These are phyloP conservation scores for Hortaea werneckii DNA, from an alignment of 2,329 filamentous ascomycete genomes.

Conservation along the genomic window DNA sequence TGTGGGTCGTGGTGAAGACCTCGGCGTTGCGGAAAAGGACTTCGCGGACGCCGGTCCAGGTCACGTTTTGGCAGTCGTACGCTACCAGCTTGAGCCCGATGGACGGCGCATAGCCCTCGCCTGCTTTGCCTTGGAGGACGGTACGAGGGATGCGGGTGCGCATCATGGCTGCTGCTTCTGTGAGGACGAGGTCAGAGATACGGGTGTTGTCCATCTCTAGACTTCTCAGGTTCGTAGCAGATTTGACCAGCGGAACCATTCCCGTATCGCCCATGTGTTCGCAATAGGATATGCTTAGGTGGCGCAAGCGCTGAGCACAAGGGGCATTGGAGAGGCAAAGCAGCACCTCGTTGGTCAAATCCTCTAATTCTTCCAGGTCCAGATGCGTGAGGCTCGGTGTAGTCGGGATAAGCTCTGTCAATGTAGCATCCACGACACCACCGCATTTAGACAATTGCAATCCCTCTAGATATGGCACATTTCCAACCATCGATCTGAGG, in stretches of 20 bases:
- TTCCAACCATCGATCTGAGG: conserved; percentile 59
- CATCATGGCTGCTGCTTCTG: conserved; percentile 75
- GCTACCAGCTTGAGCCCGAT: conserved; percentile 67
- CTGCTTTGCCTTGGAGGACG: conserved; percentile 26
- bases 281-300: conserved; percentile 84
- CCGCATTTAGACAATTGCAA: conserved; percentile 72
- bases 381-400: conserved; percentile 72
- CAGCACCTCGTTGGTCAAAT: conserved; percentile 65
- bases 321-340: conserved; percentile 66
- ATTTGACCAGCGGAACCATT: conserved; percentile 71
- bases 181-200: conserved; percentile 74
- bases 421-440: conserved; percentile 60
- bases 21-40: conserved; percentile 78
- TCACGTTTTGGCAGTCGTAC: conserved; percentile 86
- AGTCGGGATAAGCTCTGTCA: conserved; percentile 63
- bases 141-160: conserved; percentile 41
- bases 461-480: conserved; percentile 70
- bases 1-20: conserved; percentile 42
- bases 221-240: conserved; percentile 57
- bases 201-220: conserved; percentile 90
- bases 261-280: conserved; percentile 74
- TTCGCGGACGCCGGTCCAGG: conserved; percentile 84
- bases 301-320: conserved; percentile 60
- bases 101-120: conserved; percentile 29
- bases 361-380: conserved; percentile 75